Conservation (phyloP, 2,329 filamentous ascomycete genomes). For the Colletotrichum sp. region DNA sequence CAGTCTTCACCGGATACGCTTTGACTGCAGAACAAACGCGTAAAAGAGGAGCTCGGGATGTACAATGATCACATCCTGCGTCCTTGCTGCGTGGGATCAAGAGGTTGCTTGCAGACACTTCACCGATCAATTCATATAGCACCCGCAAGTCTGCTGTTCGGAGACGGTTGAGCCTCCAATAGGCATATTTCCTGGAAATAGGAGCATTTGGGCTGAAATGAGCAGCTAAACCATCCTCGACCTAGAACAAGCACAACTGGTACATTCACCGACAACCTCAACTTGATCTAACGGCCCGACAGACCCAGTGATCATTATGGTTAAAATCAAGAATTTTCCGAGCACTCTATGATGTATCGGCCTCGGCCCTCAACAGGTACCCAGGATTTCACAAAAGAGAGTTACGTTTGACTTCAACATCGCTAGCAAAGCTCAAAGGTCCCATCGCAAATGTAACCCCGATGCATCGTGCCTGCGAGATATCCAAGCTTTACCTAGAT, state of each 20-base stretch:
- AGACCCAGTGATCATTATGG: background rate
- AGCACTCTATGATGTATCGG: background rate
- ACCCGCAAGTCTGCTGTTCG: background rate
- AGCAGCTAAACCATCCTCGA: background rate
- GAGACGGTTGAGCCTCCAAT: background rate
- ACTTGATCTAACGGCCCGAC: background rate
- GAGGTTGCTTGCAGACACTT: background rate
- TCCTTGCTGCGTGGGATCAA: background rate
- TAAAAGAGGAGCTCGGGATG: background rate
- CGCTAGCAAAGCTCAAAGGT: background rate
- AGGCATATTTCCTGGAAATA: background rate
- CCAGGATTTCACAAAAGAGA: background rate
- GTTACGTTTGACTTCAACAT: background rate
- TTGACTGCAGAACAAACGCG: background rate
- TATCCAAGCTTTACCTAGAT: background rate
- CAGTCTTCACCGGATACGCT: background rate
- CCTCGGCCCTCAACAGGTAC: background rate
- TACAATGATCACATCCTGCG: background rate
- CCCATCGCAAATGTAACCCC: background rate
- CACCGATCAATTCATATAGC: background rate
- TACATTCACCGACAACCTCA: background rate
- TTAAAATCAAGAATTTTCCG: background rate
- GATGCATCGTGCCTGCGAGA: background rate
- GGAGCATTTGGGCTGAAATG: background rate
- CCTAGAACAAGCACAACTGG: background rate